phyloP scores from a whole-genome alignment of 83 land plant species.

The Larix sibirica region DNA sequence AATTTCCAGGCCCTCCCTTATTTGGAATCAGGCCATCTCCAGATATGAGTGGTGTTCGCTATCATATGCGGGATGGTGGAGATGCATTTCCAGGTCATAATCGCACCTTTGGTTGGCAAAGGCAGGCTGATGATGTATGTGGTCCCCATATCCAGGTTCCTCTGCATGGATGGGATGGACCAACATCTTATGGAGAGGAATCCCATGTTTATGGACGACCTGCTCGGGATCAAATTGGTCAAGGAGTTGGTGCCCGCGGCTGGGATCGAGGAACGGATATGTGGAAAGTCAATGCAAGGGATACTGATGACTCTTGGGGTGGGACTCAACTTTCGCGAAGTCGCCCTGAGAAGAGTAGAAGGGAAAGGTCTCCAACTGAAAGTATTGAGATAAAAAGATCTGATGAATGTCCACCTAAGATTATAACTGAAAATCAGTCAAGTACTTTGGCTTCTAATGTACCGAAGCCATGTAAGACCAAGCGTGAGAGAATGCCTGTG shows the following conservation, averaged over 20 bases:
- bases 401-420: background rate
- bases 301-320: conserved; percentile 10
- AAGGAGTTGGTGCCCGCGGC: conserved; percentile 7
- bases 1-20: conserved; percentile 19
- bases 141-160: conserved; percentile 8
- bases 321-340: conserved; percentile 12
- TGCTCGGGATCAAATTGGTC: conserved; percentile 1
- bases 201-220: background rate
- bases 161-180: conserved; percentile 16
- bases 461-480: conserved; percentile 5
- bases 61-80: background rate
- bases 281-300: conserved; percentile 9
- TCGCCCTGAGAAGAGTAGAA: conserved; percentile 2
- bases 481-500: background rate
- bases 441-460: conserved; percentile 1
- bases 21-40: conserved; percentile 18
- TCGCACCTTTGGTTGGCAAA: conserved; percentile 10
- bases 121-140: conserved; percentile 13
- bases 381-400: conserved; percentile 16
- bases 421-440: background rate
- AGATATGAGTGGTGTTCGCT: conserved; percentile 13
- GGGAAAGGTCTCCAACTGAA: background rate
- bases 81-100: conserved; percentile 19
- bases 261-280: conserved; percentile 11
- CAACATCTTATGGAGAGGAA: conserved; percentile 16